Evolutionary conservation across 208 protist genomes (phyloP).

Genomic region (Trypanosoma lewisi): DNA sequence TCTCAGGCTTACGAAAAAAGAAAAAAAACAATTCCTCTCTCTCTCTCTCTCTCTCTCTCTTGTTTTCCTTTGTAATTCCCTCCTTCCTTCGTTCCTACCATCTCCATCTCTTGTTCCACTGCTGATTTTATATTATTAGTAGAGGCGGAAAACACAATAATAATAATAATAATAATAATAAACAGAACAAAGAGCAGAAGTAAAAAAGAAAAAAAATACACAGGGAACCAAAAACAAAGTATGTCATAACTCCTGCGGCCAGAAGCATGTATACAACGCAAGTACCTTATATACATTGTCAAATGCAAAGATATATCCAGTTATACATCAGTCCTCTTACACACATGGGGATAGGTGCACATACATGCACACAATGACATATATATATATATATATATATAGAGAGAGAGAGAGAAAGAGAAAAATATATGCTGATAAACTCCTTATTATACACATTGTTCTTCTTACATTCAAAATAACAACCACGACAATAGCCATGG

Average conservation of each 20-base stretch:
- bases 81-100: too few relatives aligned
- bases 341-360: not conserved
- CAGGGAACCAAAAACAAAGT: not conserved
- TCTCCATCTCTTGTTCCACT: too few relatives aligned
- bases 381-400: constrained; percentile 14
- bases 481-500: too few relatives aligned
- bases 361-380: not conserved
- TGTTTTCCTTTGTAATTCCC: too few relatives aligned
- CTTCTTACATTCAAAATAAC: too few relatives aligned
- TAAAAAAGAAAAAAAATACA: too few relatives aligned
- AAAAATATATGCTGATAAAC: constrained; percentile 6
- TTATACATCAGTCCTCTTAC: too few relatives aligned
- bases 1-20: constrained; percentile 9
- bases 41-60: too few relatives aligned
- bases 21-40: constrained; percentile 19
- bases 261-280: not conserved
- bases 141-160: not conserved
- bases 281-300: not conserved
- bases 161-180: constrained; percentile 1
- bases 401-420: constrained; percentile 1
- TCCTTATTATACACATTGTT: not conserved
- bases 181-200: not conserved
- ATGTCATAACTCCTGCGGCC: not conserved
- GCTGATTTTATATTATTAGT: too few relatives aligned
- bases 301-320: constrained; percentile 4